A percentile compares a stretch with the other conserved stretches of the same genome.
These are phyloP conservation scores for Marchantia polymorpha DNA, from an alignment of 225 moss, liverwort and hornwort species.

Conservation along the genomic window DNA sequence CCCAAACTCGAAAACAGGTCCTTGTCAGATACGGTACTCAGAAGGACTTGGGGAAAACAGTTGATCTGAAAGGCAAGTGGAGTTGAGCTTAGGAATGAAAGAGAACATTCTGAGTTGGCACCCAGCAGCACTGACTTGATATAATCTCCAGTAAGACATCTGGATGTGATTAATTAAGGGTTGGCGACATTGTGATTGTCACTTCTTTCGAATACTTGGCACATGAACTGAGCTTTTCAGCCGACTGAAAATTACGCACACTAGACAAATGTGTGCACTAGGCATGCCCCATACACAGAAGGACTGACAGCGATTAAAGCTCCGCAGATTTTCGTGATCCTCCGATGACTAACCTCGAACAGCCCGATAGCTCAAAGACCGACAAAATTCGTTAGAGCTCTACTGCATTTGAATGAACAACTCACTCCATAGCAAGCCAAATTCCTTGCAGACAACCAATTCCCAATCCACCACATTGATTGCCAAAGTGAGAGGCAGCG, in stretches of 20 bases:
- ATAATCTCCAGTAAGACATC: not conserved
- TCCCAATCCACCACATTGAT: not conserved
- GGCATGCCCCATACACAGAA: not conserved
- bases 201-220: not conserved
- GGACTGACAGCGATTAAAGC: not conserved
- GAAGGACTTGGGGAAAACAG: not conserved
- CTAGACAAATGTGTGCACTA: not conserved
- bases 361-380: not conserved
- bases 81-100: not conserved
- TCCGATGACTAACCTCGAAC: not conserved
- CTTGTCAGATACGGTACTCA: not conserved
- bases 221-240: not conserved
- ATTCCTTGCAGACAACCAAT: not conserved
- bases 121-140: not conserved
- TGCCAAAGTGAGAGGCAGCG: not conserved
- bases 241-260: not conserved
- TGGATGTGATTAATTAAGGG: not conserved
- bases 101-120: not conserved
- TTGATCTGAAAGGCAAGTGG: not conserved
- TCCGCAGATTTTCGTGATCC: not conserved
- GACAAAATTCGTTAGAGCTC: not conserved
- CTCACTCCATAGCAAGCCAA: not conserved
- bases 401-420: not conserved
- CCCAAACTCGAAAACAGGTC: not conserved
- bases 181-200: not conserved